These are phyloP conservation scores for Fusarium heterosporum DNA, from an alignment of 2,329 filamentous ascomycete genomes.

Conservation along the genomic window DNA sequence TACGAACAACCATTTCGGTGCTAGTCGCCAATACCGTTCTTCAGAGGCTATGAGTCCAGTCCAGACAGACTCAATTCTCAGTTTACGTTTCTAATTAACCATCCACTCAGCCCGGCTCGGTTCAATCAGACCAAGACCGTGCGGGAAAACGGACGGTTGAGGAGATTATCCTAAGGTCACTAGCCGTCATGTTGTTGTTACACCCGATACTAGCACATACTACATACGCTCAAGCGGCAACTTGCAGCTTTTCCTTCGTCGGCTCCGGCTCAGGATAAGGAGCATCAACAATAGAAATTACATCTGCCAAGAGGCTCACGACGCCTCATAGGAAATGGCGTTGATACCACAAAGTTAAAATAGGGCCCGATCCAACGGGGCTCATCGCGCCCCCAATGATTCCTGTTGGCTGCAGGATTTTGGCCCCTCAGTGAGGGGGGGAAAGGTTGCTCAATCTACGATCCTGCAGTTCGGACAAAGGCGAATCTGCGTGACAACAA, in stretches of 20 bases:
- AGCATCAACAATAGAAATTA: not conserved
- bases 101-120: slow-evolving; percentile 6
- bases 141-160: slow-evolving; percentile 6
- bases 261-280: not conserved
- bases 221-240: slow-evolving; percentile 5
- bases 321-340: slow-evolving; percentile 1
- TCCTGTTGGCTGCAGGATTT: slow-evolving; percentile 8
- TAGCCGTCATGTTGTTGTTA: slow-evolving; percentile 16
- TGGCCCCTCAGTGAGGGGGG: not conserved
- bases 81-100: slow-evolving; percentile 4
- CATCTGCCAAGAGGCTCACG: not conserved
- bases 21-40: slow-evolving; percentile 1
- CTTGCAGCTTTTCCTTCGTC: slow-evolving; percentile 14
- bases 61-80: slow-evolving; percentile 7
- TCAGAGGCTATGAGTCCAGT: not conserved
- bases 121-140: slow-evolving; percentile 9
- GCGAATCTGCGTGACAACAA: slow-evolving; percentile 1
- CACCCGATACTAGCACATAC: slow-evolving; percentile 11
- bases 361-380: slow-evolving; percentile 8
- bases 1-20: not conserved
- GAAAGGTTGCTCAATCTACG: slow-evolving; percentile 26
- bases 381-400: slow-evolving; percentile 1
- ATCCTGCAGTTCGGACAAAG: slow-evolving; percentile 28
- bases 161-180: slow-evolving; percentile 18
- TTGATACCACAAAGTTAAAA: slow-evolving; percentile 24